Base-by-base conservation (phyloP, 768 basidiomycete genomes). In the Suillus subluteus region DNA sequence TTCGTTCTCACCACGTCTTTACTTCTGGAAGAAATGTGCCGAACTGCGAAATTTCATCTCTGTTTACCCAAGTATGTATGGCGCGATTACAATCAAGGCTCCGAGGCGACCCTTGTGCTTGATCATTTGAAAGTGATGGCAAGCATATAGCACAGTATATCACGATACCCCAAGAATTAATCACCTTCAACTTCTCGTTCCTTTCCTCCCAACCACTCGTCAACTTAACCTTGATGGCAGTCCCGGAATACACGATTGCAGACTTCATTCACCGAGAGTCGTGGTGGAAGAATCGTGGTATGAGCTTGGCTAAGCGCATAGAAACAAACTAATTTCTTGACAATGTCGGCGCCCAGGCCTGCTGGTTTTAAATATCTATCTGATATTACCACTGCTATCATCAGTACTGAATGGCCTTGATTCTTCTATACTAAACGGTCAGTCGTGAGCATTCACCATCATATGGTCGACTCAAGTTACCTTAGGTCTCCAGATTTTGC, bases 401-500 rank as follows among this genome's bases (percentile, higher is more conserved):
- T 85, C 88, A 21, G 79, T 84, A 16, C 84, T 85, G 59, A 91
- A 90, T 75, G 90, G 91, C 32, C 82, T 89, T 61, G 88, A 91
- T 73, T 87, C 87, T 4, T 90, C 88, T n/a, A 76, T 89, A 55
- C 81, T 89, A 18, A 90, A 90, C 70, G 82, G 82, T 80, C 44
- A n/a, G 72, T 59, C 32, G 18, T 35, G 35, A 56, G 32, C 35
- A 41, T 38, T 38, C 65, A 43, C 18, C 59, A 32, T 35, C 26
- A 5, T 64, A 43, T 54, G 30, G 80, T 79, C 83, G 65, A 41
- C 71, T 78, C 65, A 75, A 68, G 65, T 52, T 65, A 58, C 37
- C 35, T 3, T 66, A 89, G 90, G 89, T 65, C 79, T 92, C 37
- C 89, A 91, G 74, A 87, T 90, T 66, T 76, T 91, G 32, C 86